phyloP scores from a whole-genome alignment of 2,329 filamentous ascomycete species.

The Colletotrichum shisoi region DNA sequence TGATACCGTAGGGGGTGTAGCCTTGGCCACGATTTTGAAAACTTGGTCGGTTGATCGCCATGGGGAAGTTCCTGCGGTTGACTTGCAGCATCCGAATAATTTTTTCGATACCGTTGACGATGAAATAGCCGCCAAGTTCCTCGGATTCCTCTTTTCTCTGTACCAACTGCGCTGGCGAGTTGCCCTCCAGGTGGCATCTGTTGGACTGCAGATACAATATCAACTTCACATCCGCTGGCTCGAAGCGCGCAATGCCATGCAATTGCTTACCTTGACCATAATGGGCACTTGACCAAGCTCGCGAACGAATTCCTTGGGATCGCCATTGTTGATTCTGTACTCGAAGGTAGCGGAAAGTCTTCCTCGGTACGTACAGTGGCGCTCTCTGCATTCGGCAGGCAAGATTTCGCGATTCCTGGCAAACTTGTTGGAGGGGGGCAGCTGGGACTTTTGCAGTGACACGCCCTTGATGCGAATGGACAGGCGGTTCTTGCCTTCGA shows the following conservation, averaged over 20 bases:
- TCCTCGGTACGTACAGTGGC: slow-evolving; percentile 89
- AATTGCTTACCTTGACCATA: slow-evolving; percentile 80
- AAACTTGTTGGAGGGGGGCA: slow-evolving; percentile 85
- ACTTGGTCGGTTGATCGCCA: slow-evolving; percentile 90
- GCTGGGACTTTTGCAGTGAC: slow-evolving; percentile 79
- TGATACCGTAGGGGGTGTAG: slow-evolving; percentile 90
- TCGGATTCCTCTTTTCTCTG: slow-evolving; percentile 92
- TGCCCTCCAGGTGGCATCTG: slow-evolving; percentile 86
- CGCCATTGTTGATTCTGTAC: slow-evolving; percentile 85
- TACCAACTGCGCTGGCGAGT: slow-evolving; percentile 83
- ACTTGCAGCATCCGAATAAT: slow-evolving; percentile 91
- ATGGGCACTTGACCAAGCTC: slow-evolving; percentile 90
- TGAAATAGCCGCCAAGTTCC: slow-evolving; percentile 94
- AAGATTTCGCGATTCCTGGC: slow-evolving; percentile 84
- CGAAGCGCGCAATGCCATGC: not conserved
- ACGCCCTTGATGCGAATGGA: slow-evolving; percentile 81
- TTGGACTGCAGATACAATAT: slow-evolving; percentile 69
- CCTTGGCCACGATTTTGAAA: slow-evolving; percentile 86
- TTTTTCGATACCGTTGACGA: slow-evolving; percentile 98
- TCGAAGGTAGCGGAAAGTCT: slow-evolving; percentile 84
- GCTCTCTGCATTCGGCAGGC: slow-evolving; percentile 91
- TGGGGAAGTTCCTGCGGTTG: slow-evolving; percentile 89
- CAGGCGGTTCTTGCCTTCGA: slow-evolving; percentile 74
- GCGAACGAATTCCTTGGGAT: slow-evolving; percentile 80
- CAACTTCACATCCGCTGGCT: slow-evolving; percentile 40